Evolutionary conservation across 495 filamentous ascomycete genomes (phyloP), one percentile per base, ranked within the genome.

Genomic region (Penicillium coprophilum): DNA sequence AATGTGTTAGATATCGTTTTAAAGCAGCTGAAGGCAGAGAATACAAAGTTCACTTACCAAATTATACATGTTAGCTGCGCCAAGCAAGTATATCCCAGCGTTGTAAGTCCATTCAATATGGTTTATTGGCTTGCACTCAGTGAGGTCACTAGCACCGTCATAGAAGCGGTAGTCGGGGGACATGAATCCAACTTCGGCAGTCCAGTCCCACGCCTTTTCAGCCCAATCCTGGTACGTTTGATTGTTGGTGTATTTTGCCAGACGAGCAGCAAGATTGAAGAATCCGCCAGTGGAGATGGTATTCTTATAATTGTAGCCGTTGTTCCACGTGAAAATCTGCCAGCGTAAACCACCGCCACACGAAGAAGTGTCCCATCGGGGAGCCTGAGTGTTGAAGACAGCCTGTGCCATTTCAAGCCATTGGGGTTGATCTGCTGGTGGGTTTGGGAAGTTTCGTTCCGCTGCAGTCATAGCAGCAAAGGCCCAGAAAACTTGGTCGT

Each of bases 401-500:
- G 85, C 88, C 65, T 93, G 87, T n/a, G 87, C 89, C 50, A 94
- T 78, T 4, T 86, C 87, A 4, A 94, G 74, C 88, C 90, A 94
- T 56, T 84, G 81, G 3, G 88, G 87, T 55, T 85, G 57, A 43
- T 82, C 79, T 0, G 58, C 57, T 2, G 73, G 74, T 7, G 79
- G 79, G 49, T 79, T 76, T 20, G 87, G 87, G 59, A 85, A 93
- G 46, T 86, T 87, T 46, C 84, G 80, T 68, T 96, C 91, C 4
- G 91, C 89, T 0, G 91, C 91, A 7, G 85, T 80, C 84, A 96
- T 89, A 32, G 85, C 88, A 4, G 89, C 79, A 69, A 95, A 85
- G 30, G 79, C 91, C 91, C 91, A 96, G 65, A 96, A 96, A 0
- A 80, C 85, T 64, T 94, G 91, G 65, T 95, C 90, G 61, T 95